Evolutionary conservation across 1,139 yeast species (phyloP).

Genomic region (Kodamaea fungicola): DNA sequence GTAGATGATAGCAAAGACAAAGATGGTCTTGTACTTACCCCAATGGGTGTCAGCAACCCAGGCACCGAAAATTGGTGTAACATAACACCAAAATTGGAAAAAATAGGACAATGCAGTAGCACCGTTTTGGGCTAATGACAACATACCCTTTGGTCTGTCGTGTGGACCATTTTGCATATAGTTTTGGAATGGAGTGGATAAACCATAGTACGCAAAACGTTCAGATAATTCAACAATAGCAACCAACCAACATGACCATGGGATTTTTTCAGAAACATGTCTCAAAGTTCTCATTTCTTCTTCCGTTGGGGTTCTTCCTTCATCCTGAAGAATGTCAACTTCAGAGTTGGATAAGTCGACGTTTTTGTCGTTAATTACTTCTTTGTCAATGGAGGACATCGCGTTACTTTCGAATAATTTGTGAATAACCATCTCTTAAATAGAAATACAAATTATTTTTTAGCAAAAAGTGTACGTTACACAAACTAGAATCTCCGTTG

Average conservation of each 20-base stretch:
- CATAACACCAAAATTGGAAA: slow-evolving; percentile 80
- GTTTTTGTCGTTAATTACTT: too few relatives aligned
- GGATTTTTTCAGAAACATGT: slow-evolving; percentile 40
- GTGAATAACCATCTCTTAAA: too few relatives aligned
- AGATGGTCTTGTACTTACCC: slow-evolving; percentile 72
- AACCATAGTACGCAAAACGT: slow-evolving; percentile 81
- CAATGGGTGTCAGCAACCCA: slow-evolving; percentile 70
- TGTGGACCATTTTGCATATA: slow-evolving; percentile 59
- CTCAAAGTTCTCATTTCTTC: slow-evolving; percentile 39
- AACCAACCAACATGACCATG: slow-evolving; percentile 60
- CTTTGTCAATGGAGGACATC: too few relatives aligned
- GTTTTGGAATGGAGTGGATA: slow-evolving; percentile 73
- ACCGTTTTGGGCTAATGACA: slow-evolving; percentile 57
- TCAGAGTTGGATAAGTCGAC: too few relatives aligned
- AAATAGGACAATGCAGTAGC: slow-evolving; percentile 76
- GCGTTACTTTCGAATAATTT: too few relatives aligned
- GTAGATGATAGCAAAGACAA: slow-evolving; percentile 57
- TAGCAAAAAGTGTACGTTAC: too few relatives aligned
- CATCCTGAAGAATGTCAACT: slow-evolving; percentile 8
- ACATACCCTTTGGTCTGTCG: slow-evolving; percentile 55
- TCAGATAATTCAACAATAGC: slow-evolving; percentile 80
- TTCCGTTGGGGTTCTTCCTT: slow-evolving; percentile 31
- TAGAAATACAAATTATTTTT: too few relatives aligned
- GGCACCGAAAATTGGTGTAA: slow-evolving; percentile 78
- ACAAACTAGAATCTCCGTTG: too few relatives aligned